Percentiles rank a stretch among this genome's conserved stretches.
These are phyloP conservation scores for Fusarium sp. DNA, from an alignment of 2,329 filamentous ascomycete genomes.

Conservation along the genomic window DNA sequence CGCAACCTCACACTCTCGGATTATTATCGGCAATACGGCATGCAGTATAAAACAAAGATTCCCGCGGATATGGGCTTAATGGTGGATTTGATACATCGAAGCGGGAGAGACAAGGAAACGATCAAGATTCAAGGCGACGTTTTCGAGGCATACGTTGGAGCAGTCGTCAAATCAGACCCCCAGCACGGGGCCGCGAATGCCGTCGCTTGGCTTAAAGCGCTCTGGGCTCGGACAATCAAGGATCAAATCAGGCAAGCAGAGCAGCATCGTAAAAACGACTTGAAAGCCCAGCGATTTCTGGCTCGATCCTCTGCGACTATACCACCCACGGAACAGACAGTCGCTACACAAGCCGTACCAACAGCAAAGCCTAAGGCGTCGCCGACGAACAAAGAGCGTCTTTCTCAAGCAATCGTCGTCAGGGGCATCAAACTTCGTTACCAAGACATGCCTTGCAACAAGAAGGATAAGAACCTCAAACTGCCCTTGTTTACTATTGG, in stretches of 20 bases:
- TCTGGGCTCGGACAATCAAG: constrained; percentile 77
- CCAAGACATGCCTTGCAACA: constrained; percentile 63
- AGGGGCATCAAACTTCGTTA: constrained; percentile 72
- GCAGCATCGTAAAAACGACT: constrained; percentile 26
- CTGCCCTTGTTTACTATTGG: constrained; percentile 72
- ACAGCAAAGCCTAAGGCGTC: neutral
- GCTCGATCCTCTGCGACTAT: neutral
- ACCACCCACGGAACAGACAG: neutral
- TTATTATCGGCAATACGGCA: constrained; percentile 77
- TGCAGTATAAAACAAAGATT: constrained; percentile 73
- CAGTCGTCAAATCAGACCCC: constrained; percentile 76
- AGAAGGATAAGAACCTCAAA: constrained; percentile 65
- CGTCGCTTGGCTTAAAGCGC: constrained; percentile 76
- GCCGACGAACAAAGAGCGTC: constrained; percentile 46
- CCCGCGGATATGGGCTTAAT: constrained; percentile 58
- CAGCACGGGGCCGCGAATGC: constrained; percentile 70
- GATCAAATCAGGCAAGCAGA: constrained; percentile 63
- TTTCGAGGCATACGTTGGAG: constrained; percentile 91
- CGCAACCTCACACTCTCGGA: constrained; percentile 81
- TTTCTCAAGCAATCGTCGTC: constrained; percentile 59
- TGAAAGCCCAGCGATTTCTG: neutral
- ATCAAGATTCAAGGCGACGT: constrained; percentile 86
- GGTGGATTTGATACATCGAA: constrained; percentile 40
- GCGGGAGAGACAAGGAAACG: constrained; percentile 62
- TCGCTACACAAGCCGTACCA: neutral